Conservation (phyloP, 495 filamentous ascomycete species). For the Penicillium argentinense region DNA sequence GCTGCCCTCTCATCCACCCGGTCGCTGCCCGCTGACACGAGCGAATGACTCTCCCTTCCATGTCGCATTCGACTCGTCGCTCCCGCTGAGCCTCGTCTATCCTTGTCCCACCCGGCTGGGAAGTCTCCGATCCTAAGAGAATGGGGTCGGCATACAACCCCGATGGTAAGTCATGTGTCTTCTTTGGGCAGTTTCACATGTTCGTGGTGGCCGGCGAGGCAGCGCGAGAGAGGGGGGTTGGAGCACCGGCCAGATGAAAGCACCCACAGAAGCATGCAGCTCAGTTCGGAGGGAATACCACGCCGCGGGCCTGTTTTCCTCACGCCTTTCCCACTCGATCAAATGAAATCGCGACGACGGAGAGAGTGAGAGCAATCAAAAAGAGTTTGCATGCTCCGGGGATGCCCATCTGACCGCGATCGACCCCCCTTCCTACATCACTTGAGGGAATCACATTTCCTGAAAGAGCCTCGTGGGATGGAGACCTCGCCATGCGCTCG, state of each 20-base stretch:
- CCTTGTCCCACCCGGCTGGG: not conserved
- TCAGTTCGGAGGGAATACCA: not conserved
- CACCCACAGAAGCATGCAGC: not conserved
- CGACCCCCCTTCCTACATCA: constrained; percentile 14
- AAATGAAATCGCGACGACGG: not conserved
- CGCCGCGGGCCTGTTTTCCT: not conserved
- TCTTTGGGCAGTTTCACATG: constrained; percentile 27
- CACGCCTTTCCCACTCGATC: not conserved
- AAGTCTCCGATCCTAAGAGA: constrained; percentile 18
- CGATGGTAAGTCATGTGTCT: constrained; percentile 40
- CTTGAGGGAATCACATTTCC: constrained; percentile 15
- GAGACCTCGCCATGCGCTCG: not conserved
- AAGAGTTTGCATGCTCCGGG: constrained; percentile 11
- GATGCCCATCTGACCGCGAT: constrained; percentile 18
- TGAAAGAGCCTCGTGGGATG: constrained; percentile 2
- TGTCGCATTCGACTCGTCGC: constrained; percentile 23
- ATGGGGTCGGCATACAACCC: constrained; percentile 43
- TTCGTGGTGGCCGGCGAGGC: not conserved
- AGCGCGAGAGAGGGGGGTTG: not conserved
- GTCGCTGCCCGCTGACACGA: constrained; percentile 25
- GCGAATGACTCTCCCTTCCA: constrained; percentile 29
- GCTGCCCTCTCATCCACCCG: constrained; percentile 31
- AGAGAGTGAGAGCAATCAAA: not conserved
- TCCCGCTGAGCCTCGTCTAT: constrained; percentile 30
- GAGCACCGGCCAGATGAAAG: not conserved